Evolutionary conservation across 768 basidiomycete species (phyloP), one percentile per base, ranked within the genome.

Genomic region (Saitozyma podzolica): DNA sequence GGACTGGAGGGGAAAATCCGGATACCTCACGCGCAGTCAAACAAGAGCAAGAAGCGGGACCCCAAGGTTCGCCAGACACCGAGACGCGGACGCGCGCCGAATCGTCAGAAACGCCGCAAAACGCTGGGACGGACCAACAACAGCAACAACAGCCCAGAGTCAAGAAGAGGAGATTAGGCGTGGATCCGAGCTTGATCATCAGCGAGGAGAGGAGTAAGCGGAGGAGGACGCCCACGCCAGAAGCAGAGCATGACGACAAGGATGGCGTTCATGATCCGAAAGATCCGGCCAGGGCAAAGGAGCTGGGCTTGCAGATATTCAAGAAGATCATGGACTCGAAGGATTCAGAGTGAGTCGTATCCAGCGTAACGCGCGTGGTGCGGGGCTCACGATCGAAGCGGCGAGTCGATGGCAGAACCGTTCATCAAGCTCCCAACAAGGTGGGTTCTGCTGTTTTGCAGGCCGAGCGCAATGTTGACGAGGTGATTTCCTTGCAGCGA

Each of bases 351-450:
- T 74, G 59, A 67, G 73, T 70, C 45, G n/a, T 16, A 5, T 5
- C 29, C 29, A 43, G 13, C 39, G 2, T 37, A 9, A 41, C 37
- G 53, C 2, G 37, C 19, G n/a, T 49, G 11, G 29, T 7, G 39
- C 17, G 10, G 11, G 9, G 40, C 5, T 40, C 40, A 51, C 40
- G 43, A 54, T 19, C 8, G 17, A 40, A 67, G 68, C 39, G 72
- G 74, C 10, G 68, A 65, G 48, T 54, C 50, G 4, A 72, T 76
- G 64, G 40, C 72, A 9, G 65, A 65, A 40, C 74, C 74, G 13
- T 76, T 76, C 59, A 50, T 76, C 47, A 73, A 73, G 52, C 65
- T 76, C 3, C 74, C 9, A 68, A 65, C 61, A 73, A 73, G 61
- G 72, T 74, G 49, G 54, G 7, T 17, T 51, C 7, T 20, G 29